These are phyloP conservation scores for Bryopsis sp. DNA, from an alignment of 139 green algal species.

Conservation along the genomic window DNA sequence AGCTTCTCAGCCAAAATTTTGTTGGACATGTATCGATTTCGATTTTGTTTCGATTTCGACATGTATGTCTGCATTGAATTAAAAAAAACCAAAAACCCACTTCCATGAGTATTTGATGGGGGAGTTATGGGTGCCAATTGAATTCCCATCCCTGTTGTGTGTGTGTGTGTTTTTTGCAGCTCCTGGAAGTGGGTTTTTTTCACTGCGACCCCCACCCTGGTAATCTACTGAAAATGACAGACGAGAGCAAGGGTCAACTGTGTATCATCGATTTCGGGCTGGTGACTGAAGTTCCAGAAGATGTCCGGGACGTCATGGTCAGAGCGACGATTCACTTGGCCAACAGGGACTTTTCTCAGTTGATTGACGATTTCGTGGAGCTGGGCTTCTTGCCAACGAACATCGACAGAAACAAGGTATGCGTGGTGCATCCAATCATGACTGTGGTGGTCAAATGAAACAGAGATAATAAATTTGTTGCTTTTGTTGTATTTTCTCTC, in stretches of 20 bases:
- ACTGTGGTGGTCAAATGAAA: no score
- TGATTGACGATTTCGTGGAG: slow-evolving; percentile 75
- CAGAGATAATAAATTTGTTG: no score
- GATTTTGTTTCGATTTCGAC: no score
- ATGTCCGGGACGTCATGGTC: slow-evolving; percentile 66
- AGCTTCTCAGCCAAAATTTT: no score
- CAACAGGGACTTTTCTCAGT: slow-evolving; percentile 62
- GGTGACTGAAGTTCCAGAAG: slow-evolving; percentile 57
- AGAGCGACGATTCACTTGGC: slow-evolving; percentile 65
- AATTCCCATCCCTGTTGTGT: slow-evolving; percentile 64
- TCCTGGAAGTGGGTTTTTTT: slow-evolving; percentile 90
- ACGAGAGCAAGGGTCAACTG: slow-evolving; percentile 68
- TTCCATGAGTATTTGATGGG: no score
- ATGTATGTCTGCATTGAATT: no score
- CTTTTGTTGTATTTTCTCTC: no score
- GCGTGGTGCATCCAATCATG: no score
- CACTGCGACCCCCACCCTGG: slow-evolving; percentile 68
- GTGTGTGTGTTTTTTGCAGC: slow-evolving; percentile 89
- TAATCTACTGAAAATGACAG: slow-evolving; percentile 37
- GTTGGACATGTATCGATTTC: no score
- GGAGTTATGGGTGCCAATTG: no score
- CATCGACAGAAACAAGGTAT: no score
- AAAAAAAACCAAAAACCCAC: no score
- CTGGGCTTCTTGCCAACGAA: slow-evolving; percentile 66
- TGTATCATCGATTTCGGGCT: slow-evolving; percentile 80